Evolutionary conservation across 768 basidiomycete species (phyloP).

Genomic region (Pleurotus pulmonarius): DNA sequence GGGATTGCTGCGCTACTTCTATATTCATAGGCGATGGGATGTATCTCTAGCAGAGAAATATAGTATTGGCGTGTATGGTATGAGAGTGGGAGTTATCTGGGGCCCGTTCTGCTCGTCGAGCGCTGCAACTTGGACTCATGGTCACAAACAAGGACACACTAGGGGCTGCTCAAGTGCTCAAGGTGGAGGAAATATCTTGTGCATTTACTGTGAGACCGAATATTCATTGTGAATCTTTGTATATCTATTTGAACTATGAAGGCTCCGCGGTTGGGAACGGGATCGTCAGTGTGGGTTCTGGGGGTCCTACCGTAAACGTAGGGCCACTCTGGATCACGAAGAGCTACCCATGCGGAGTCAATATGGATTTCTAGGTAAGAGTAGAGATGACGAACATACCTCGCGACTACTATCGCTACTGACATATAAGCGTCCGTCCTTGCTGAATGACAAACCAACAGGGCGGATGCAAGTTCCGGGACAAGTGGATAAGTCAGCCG

Average conservation of each 20-base stretch:
- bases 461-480: slow-evolving; percentile 40
- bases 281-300: background rate
- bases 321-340: background rate
- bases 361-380: background rate
- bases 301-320: background rate
- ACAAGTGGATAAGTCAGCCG: slow-evolving; percentile 31
- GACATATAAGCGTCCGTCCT: slow-evolving; percentile 31
- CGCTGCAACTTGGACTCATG: no score
- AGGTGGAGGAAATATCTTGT: no score
- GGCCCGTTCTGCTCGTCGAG: no score
- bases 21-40: no score
- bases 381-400: slow-evolving; percentile 18
- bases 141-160: no score
- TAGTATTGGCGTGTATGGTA: no score
- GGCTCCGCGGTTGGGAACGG: slow-evolving; percentile 1
- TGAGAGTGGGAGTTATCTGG: no score
- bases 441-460: slow-evolving; percentile 38
- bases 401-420: slow-evolving; percentile 42
- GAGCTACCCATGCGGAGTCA: background rate
- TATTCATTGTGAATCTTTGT: no score
- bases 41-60: no score
- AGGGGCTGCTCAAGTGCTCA: no score
- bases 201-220: no score
- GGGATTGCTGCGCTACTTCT: no score
- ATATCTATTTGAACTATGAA: background rate